These are phyloP conservation scores for Penicillium atrosanguineum DNA, from an alignment of 495 filamentous ascomycete species.

Conservation along the genomic window DNA sequence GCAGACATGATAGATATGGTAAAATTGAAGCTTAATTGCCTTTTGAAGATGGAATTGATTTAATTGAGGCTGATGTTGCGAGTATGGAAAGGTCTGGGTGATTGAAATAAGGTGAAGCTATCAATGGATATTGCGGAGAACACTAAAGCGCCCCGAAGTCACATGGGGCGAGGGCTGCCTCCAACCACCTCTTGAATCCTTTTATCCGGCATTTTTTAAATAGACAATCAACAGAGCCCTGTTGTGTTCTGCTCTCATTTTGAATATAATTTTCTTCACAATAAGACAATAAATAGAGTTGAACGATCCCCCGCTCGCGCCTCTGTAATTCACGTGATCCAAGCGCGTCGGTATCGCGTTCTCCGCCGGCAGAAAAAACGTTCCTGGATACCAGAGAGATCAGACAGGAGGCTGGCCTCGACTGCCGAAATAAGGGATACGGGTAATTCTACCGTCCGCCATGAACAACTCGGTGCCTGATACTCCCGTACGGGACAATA, in stretches of 20 bases:
- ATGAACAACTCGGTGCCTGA: conserved; percentile 47
- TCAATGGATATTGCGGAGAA: conserved; percentile 20
- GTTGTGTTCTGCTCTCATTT: background rate
- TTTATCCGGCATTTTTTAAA: background rate
- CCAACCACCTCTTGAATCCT: background rate
- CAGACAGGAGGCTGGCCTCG: conserved; percentile 14
- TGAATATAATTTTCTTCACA: no score
- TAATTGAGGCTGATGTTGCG: background rate
- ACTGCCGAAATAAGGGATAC: conserved; percentile 4
- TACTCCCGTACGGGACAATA: conserved; percentile 50
- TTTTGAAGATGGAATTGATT: background rate
- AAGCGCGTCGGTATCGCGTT: conserved; percentile 22
- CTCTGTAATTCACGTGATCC: conserved; percentile 26
- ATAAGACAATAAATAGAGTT: background rate
- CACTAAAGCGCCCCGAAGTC: conserved; percentile 3
- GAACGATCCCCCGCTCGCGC: background rate
- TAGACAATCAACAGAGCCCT: background rate
- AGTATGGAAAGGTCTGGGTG: background rate
- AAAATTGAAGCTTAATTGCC: background rate
- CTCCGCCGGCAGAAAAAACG: conserved; percentile 31
- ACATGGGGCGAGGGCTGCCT: conserved; percentile 8
- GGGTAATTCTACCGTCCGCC: conserved; percentile 1
- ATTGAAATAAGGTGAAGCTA: conserved; percentile 7
- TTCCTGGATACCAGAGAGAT: conserved; percentile 11
- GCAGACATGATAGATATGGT: conserved; percentile 23